phyloP scores from a whole-genome alignment of 2,329 filamentous ascomycete species.

The Curvularia eragrostidis region DNA sequence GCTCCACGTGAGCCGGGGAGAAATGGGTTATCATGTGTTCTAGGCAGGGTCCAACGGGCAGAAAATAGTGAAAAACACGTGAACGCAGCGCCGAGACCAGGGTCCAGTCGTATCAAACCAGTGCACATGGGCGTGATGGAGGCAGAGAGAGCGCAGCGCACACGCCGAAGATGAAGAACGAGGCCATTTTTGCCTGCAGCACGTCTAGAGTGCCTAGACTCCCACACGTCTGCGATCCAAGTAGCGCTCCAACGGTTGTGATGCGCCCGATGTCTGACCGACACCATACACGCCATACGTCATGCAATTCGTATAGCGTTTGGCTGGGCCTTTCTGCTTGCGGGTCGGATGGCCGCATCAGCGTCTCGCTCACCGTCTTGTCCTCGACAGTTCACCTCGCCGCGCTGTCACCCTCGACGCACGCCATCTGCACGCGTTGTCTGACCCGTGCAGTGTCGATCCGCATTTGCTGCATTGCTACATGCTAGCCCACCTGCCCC shows the following conservation, averaged over 20 bases:
- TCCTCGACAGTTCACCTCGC: slow-evolving; percentile 3
- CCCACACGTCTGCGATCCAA: neutral
- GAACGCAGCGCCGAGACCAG: slow-evolving; percentile 11
- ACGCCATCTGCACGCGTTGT: slow-evolving; percentile 23
- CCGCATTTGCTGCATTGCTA: neutral
- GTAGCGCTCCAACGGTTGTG: slow-evolving; percentile 22
- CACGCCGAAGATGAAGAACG: neutral
- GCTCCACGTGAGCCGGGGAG: slow-evolving; percentile 22
- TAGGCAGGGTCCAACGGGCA: slow-evolving; percentile 20
- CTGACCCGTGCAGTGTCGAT: slow-evolving; percentile 9
- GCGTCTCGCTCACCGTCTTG: neutral
- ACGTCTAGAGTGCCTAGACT: slow-evolving; percentile 17
- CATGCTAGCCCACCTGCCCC: slow-evolving; percentile 1
- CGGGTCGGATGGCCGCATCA: neutral
- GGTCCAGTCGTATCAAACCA: slow-evolving; percentile 2
- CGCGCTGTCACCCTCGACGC: slow-evolving; percentile 11
- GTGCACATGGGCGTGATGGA: neutral
- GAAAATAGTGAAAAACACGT: slow-evolving; percentile 20
- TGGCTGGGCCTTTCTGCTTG: slow-evolving; percentile 7
- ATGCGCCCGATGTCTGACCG: slow-evolving; percentile 27
- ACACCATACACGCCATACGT: slow-evolving; percentile 20
- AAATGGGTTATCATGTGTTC: slow-evolving; percentile 28
- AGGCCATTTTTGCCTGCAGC: neutral
- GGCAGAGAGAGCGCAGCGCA: neutral
- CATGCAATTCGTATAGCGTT: slow-evolving; percentile 20